Percentiles rank a stretch among this genome's conserved stretches.
Conservation (phyloP, 495 filamentous ascomycete species). For the Lasiosphaeria ovina region DNA sequence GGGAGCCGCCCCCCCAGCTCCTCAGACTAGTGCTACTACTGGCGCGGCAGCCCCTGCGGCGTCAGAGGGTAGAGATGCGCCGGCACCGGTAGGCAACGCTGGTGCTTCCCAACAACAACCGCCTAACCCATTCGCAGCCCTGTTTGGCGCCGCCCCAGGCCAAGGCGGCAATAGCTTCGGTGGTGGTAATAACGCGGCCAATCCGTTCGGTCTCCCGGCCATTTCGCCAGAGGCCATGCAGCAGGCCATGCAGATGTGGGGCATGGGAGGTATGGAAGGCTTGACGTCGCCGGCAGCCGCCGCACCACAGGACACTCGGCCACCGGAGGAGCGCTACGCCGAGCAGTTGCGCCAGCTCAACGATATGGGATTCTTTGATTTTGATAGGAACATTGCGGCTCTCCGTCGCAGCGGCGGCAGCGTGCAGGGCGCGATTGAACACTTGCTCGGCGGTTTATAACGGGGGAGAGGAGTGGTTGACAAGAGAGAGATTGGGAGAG, state of each 20-base stretch:
- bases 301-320: slow-evolving; percentile 70
- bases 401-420: slow-evolving; percentile 87
- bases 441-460: slow-evolving; percentile 50
- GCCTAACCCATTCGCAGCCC: slow-evolving; percentile 25
- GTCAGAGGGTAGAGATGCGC: slow-evolving; percentile 1
- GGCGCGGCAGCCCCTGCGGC: slow-evolving; percentile 19
- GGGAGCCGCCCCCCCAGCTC: slow-evolving; percentile 29
- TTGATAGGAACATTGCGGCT: slow-evolving; percentile 87
- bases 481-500: no score
- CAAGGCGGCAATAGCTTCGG: slow-evolving; percentile 7
- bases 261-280: slow-evolving; percentile 23
- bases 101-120: slow-evolving; percentile 12
- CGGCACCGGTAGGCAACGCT: background rate
- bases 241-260: slow-evolving; percentile 42
- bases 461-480: background rate
- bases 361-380: slow-evolving; percentile 99
- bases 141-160: slow-evolving; percentile 32
- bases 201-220: slow-evolving; percentile 25
- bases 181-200: slow-evolving; percentile 15
- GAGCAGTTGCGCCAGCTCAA: slow-evolving; percentile 90
- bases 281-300: slow-evolving; percentile 37
- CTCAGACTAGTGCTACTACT: slow-evolving; percentile 2
- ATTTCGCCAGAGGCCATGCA: slow-evolving; percentile 43
- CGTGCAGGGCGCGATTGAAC: slow-evolving; percentile 92
- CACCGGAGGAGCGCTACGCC: slow-evolving; percentile 90